These are phyloP conservation scores for Polyporus tsugae DNA, from an alignment of 1,284 basidiomycete species.

Conservation along the genomic window DNA sequence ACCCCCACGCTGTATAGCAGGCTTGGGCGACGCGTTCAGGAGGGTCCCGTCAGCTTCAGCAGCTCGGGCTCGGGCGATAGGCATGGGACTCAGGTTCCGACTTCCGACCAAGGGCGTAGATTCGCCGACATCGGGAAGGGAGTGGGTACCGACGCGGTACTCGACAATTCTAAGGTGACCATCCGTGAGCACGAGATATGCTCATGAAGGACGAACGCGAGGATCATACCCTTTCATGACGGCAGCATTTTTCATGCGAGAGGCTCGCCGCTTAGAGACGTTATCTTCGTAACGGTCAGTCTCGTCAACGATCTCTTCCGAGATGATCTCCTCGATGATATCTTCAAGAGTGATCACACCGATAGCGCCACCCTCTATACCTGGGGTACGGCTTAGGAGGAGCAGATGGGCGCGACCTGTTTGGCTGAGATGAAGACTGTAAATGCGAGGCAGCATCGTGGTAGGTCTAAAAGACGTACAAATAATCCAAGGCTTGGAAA, in stretches of 20 bases:
- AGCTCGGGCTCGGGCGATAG: background rate
- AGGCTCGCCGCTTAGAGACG: conserved; percentile 76
- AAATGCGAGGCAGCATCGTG: background rate
- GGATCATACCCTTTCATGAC: conserved; percentile 79
- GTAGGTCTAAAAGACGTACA: conserved; percentile 55
- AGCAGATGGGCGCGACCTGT: conserved; percentile 95
- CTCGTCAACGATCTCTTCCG: conserved; percentile 91
- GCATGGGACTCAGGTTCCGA: conserved; percentile 20
- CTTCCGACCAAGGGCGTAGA: conserved; percentile 35
- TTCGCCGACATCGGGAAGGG: conserved; percentile 29
- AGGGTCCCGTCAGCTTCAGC: conserved; percentile 17
- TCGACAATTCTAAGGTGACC: conserved; percentile 38
- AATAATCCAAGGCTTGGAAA: conserved; percentile 87
- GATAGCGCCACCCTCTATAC: conserved; percentile 80
- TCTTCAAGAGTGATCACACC: conserved; percentile 87
- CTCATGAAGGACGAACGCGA: conserved; percentile 14
- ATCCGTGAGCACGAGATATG: background rate
- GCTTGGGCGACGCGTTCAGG: conserved; percentile 4
- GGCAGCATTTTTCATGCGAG: conserved; percentile 73
- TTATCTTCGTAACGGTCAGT: conserved; percentile 91
- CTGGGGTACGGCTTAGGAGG: conserved; percentile 86
- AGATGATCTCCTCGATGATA: conserved; percentile 88
- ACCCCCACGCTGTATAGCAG: background rate
- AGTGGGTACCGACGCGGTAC: conserved; percentile 34
- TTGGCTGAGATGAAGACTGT: conserved; percentile 67